phyloP scores from a whole-genome alignment of 768 basidiomycete genomes.

The Phlebiopsis flavidoalba region DNA sequence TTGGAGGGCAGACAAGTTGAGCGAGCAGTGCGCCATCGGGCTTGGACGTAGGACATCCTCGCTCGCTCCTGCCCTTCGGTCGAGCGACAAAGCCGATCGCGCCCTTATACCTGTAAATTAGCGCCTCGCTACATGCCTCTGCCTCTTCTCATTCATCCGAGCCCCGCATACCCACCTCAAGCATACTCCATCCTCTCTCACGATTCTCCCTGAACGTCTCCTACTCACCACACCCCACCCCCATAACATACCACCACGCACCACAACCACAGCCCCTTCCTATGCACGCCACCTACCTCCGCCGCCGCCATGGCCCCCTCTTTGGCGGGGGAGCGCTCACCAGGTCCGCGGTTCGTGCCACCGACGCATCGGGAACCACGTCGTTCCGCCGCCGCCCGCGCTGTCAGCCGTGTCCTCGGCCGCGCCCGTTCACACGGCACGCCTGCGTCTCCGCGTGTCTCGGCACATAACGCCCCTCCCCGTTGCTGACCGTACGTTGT shows the following conservation, averaged over 20 bases:
- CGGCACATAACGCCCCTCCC: conserved; percentile 59
- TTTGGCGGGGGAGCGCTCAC: too few relatives aligned
- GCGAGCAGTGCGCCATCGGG: too few relatives aligned
- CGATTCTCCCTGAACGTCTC: too few relatives aligned
- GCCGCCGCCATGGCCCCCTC: conserved; percentile 1
- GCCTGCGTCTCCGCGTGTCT: conserved; percentile 22
- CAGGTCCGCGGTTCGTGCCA: conserved; percentile 1
- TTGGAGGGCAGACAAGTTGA: too few relatives aligned
- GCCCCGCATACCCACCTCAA: conserved; percentile 1
- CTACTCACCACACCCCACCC: not conserved
- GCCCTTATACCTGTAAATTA: too few relatives aligned
- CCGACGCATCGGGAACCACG: conserved; percentile 1
- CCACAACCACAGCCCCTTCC: conserved; percentile 5
- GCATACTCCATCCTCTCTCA: conserved; percentile 2
- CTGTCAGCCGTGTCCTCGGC: conserved; percentile 2
- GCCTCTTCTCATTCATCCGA: not conserved
- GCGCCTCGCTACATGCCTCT: too few relatives aligned
- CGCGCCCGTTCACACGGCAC: conserved; percentile 22
- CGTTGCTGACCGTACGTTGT: conserved; percentile 80
- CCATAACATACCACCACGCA: not conserved
- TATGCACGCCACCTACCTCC: conserved; percentile 8
- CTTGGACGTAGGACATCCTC: too few relatives aligned
- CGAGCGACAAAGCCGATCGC: too few relatives aligned
- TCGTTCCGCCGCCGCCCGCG: conserved; percentile 4
- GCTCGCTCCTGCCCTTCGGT: too few relatives aligned